Evolutionary conservation across 2,329 filamentous ascomycete species (phyloP), one percentile per base, ranked within the genome.

Genomic region (Pezicula carpinea): DNA sequence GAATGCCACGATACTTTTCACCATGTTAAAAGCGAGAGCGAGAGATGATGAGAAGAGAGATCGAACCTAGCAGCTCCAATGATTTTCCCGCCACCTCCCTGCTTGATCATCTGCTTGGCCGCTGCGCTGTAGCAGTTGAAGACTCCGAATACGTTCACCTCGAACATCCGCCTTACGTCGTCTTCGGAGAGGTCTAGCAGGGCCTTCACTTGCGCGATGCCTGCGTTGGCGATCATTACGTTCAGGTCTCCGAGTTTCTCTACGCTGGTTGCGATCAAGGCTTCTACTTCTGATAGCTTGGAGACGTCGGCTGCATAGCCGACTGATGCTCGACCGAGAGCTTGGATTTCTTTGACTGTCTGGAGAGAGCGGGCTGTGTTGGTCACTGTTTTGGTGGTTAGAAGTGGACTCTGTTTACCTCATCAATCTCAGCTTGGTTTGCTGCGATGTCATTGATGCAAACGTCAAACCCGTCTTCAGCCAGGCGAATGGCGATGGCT

Each of bases 121-220:
- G 81, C 83, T 3, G 74, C 72, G 5, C 73, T 70, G 55, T 84
- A 83, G 65, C 80, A 85, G 56, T 85, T 80, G 56, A 80, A 82
- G 0, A 83, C 72, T 4, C 83, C 83, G 40, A 71, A 73, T 19
- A 87, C 78, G 52, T 87, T 87, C 47, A 87, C 73, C 18, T 75
- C 71, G 55, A 86, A 79, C 71, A 86, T 80, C 17, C 53, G 48
- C 29, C 55, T 48, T 5, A 62, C 53, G 41, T n/a, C 76, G 4
- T 59, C 53, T 43, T 61, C 59, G 0, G 51, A 50, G 15, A 60
- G 33, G 35, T 61, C 58, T 1, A 63, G 50, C 5, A 60, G 42
- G 0, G 54, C 40, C 44, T 61, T 62, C 0, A 60, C 57, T 51
- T 62, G 59, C 15, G 53, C 57, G 15, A 63, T 62, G 0, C 59